Evolutionary conservation across 257 asterid species (phyloP).

Genomic region (Oldenlandia corymbosa): DNA sequence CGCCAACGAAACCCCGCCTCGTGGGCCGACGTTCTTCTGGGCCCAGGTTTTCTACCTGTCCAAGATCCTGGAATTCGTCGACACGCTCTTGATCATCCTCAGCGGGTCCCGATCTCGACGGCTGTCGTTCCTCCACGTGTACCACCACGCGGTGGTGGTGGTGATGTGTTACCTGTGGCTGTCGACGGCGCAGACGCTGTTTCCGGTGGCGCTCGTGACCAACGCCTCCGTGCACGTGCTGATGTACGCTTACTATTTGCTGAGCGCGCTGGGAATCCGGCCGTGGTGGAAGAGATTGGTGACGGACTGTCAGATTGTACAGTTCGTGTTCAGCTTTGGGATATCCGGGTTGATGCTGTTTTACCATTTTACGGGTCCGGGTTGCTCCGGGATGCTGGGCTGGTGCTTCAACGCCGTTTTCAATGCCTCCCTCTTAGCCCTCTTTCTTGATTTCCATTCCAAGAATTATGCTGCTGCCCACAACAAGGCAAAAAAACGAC

Average conservation of each 20-base stretch:
- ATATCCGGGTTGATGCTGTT: conserved; percentile 73
- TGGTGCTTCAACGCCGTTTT: conserved; percentile 91
- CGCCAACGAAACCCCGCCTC: conserved; percentile 38
- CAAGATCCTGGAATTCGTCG: conserved; percentile 73
- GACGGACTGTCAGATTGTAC: conserved; percentile 71
- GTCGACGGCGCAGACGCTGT: conserved; percentile 59
- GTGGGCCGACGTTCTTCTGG: conserved; percentile 83
- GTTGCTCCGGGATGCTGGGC: conserved; percentile 77
- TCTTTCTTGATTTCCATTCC: conserved; percentile 62
- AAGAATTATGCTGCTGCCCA: conserved; percentile 71
- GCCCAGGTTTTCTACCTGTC: conserved; percentile 83
- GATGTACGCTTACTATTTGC: conserved; percentile 78
- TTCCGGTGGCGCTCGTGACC: conserved; percentile 87
- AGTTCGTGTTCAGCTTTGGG: conserved; percentile 69
- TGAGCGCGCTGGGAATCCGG: conserved; percentile 57
- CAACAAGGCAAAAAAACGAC: conserved; percentile 27
- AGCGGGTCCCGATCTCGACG: conserved; percentile 48
- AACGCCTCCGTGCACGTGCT: conserved; percentile 85
- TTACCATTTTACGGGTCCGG: conserved; percentile 57
- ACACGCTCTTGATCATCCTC: conserved; percentile 56
- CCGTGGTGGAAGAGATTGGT: conserved; percentile 88
- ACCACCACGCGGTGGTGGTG: conserved; percentile 84
- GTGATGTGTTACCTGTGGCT: conserved; percentile 82
- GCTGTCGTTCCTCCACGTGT: conserved; percentile 87
- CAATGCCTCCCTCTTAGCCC: conserved; percentile 65